phyloP scores from a whole-genome alignment of 2,329 filamentous ascomycete genomes.

The Fusarium keratoplasticum region DNA sequence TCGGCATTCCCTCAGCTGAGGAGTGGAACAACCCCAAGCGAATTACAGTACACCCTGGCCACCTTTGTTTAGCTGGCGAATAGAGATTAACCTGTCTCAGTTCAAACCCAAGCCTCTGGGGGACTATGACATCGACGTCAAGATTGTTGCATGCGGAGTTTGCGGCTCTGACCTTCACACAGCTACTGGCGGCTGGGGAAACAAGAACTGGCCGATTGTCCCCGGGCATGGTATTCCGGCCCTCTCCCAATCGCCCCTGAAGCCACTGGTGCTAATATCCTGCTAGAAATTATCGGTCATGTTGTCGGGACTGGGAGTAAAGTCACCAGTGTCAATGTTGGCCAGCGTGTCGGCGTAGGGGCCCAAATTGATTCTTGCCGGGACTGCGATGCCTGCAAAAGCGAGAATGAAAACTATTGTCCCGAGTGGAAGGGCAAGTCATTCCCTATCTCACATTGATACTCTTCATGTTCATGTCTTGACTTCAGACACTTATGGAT shows the following conservation, averaged over 20 bases:
- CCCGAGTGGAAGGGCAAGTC: slow-evolving; percentile 49
- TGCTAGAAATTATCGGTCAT: slow-evolving; percentile 68
- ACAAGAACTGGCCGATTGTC: background rate
- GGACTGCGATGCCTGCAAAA: slow-evolving; percentile 58
- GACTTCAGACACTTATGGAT: slow-evolving; percentile 66
- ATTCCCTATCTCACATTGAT: background rate
- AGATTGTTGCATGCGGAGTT: slow-evolving; percentile 74
- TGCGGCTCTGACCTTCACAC: slow-evolving; percentile 73
- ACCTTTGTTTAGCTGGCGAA: background rate
- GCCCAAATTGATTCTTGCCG: slow-evolving; percentile 39
- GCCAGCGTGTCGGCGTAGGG: slow-evolving; percentile 66
- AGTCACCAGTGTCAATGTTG: slow-evolving; percentile 66
- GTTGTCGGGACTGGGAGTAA: slow-evolving; percentile 64
- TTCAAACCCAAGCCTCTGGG: slow-evolving; percentile 72
- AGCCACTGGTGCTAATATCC: too few species aligned
- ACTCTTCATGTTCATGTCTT: background rate
- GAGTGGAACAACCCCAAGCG: background rate
- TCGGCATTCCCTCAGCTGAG: background rate
- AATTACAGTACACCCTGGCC: background rate
- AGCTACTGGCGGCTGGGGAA: slow-evolving; percentile 55
- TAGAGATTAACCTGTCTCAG: background rate
- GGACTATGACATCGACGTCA: slow-evolving; percentile 74
- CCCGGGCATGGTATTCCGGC: background rate
- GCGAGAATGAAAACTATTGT: slow-evolving; percentile 71
- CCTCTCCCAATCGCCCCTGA: too few species aligned